Conservation (phyloP, 228 moss, liverwort and hornwort genomes). For the Sphagnum magellanicum region DNA sequence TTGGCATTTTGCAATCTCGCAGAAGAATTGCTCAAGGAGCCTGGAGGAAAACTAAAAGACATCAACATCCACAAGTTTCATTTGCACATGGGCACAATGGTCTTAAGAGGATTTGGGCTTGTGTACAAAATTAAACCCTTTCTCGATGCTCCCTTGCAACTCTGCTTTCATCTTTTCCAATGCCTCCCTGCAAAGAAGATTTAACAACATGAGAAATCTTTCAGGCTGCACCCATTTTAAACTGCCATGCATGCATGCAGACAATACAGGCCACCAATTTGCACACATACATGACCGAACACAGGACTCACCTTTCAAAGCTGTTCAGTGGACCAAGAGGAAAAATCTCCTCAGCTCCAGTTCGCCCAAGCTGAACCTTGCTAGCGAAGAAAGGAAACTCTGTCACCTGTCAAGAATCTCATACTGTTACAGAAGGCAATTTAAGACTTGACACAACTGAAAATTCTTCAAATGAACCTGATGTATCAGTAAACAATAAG, state of each 20-base stretch:
- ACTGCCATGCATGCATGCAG: neutral
- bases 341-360: constrained; percentile 78
- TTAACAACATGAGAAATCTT: neutral
- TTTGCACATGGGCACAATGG: neutral
- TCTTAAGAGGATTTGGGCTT: constrained; percentile 9
- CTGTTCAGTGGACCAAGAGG: constrained; percentile 73
- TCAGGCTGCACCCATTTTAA: neutral
- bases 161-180: constrained; percentile 73
- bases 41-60: no score
- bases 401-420: constrained; percentile 52
- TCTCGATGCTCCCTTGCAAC: constrained; percentile 77
- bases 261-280: neutral
- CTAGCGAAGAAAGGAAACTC: constrained; percentile 91
- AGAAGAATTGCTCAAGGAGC: no score
- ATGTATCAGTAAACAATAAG: neutral
- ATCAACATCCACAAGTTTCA: neutral
- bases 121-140: constrained; percentile 74
- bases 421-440: neutral
- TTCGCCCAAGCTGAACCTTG: constrained; percentile 79
- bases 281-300: neutral
- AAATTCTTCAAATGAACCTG: no score
- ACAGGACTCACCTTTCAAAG: constrained; percentile 63
- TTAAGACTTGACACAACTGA: neutral
- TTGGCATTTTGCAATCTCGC: no score
- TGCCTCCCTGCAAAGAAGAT: constrained; percentile 56